A percentile compares a stretch with the other conserved stretches of the same genome.
These are phyloP conservation scores for Pleomassaria siparia DNA, from an alignment of 2,329 filamentous ascomycete species.

Conservation along the genomic window DNA sequence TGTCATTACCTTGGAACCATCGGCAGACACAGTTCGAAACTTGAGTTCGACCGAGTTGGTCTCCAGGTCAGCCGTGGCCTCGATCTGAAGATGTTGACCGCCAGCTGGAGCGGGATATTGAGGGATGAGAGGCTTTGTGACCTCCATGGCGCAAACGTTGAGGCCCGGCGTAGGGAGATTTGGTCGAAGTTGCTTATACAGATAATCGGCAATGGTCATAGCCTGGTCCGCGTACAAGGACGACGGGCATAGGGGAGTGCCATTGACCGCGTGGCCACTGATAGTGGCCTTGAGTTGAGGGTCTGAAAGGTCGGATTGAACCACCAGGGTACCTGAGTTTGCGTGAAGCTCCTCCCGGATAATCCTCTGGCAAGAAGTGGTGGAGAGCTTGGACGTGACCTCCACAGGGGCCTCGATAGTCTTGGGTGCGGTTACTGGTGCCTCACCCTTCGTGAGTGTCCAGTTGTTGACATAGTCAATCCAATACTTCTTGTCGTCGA, in stretches of 20 bases:
- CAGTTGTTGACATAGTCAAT: slow-evolving; percentile 72
- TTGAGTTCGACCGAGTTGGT: slow-evolving; percentile 57
- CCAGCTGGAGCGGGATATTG: slow-evolving; percentile 50
- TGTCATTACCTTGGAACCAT: slow-evolving; percentile 57
- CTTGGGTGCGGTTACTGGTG: slow-evolving; percentile 45
- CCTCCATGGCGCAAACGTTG: slow-evolving; percentile 68
- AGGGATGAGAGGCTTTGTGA: slow-evolving; percentile 69
- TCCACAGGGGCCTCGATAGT: slow-evolving; percentile 44
- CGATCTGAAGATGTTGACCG: slow-evolving; percentile 63
- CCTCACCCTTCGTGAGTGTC: slow-evolving; percentile 68
- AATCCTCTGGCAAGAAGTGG: slow-evolving; percentile 66
- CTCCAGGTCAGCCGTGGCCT: slow-evolving; percentile 61
- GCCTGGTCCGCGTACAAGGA: slow-evolving; percentile 66
- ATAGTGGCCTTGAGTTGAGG: slow-evolving; percentile 64
- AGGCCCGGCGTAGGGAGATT: slow-evolving; percentile 58
- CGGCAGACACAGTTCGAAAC: slow-evolving; percentile 60
- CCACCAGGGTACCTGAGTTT: slow-evolving; percentile 60
- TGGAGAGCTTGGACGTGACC: slow-evolving; percentile 59
- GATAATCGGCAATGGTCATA: slow-evolving; percentile 66
- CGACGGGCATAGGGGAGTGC: slow-evolving; percentile 66
- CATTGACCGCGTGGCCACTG: slow-evolving; percentile 68
- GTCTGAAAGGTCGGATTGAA: slow-evolving; percentile 67
- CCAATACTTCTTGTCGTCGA: slow-evolving; percentile 73
- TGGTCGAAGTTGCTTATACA: slow-evolving; percentile 64
- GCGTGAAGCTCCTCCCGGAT: slow-evolving; percentile 64